These are phyloP conservation scores for Gossypium turneri DNA, from an alignment of 345 rosid species.

Conservation along the genomic window DNA sequence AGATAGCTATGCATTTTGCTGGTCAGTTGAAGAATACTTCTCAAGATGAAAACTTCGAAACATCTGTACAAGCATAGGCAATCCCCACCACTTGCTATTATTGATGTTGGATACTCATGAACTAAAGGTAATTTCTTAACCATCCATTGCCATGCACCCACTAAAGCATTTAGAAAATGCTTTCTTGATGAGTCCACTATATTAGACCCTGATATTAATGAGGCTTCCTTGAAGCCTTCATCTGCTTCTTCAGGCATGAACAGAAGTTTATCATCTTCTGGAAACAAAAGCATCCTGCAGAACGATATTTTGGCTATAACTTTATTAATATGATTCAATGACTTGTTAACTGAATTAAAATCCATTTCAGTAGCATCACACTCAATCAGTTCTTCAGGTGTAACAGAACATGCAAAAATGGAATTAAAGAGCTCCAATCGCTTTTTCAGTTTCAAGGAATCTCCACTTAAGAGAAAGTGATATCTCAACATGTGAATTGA, in stretches of 20 bases:
- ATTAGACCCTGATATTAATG: conserved; percentile 28
- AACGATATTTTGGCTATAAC: conserved; percentile 58
- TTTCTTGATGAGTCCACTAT: conserved; percentile 39
- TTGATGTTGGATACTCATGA: conserved; percentile 26
- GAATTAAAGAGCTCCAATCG: conserved; percentile 51
- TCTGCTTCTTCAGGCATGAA: conserved; percentile 30
- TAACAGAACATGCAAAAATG: conserved; percentile 33
- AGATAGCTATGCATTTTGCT: conserved; percentile 48
- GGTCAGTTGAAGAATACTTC: conserved; percentile 48
- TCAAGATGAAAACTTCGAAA: conserved; percentile 67
- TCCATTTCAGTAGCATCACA: conserved; percentile 42
- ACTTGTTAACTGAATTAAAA: conserved; percentile 37
- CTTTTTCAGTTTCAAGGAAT: conserved; percentile 38
- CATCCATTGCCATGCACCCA: conserved; percentile 54
- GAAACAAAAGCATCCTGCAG: conserved; percentile 56
- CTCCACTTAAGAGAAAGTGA: conserved; percentile 48
- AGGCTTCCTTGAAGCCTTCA: conserved; percentile 24
- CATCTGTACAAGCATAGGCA: conserved; percentile 46
- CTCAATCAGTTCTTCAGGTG: conserved; percentile 50
- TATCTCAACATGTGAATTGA: conserved; percentile 56
- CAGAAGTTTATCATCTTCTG: conserved; percentile 29
- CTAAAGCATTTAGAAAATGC: conserved; percentile 48
- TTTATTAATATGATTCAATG: conserved; percentile 50
- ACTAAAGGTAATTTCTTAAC: conserved; percentile 46
- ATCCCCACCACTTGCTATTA: conserved; percentile 26